Conservation (phyloP, 306 rosid species). For the Datisca glomerata region DNA sequence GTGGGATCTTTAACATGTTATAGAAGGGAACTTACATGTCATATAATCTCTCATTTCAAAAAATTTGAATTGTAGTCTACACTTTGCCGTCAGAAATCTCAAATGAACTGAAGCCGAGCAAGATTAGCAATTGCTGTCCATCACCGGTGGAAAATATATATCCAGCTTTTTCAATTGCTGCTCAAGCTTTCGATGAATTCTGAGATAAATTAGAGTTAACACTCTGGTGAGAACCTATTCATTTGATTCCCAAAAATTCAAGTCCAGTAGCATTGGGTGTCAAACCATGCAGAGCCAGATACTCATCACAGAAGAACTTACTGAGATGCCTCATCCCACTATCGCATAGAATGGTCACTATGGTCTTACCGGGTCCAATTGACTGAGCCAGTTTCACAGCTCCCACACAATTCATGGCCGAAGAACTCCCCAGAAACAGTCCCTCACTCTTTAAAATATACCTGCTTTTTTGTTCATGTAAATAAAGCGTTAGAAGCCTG, state of each 20-base stretch:
- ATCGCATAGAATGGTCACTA: slow-evolving; percentile 86
- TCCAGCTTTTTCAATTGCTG: no score
- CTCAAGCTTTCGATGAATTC: no score
- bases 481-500: neutral
- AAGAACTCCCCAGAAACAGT: slow-evolving; percentile 82
- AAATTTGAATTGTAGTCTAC: no score
- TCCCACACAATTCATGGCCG: slow-evolving; percentile 92
- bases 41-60: no score
- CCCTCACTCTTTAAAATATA: slow-evolving; percentile 77
- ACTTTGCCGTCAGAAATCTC: no score
- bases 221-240: no score
- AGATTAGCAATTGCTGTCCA: no score
- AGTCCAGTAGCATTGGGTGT: slow-evolving; percentile 60
- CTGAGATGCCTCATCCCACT: slow-evolving; percentile 95
- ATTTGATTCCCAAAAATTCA: slow-evolving; percentile 52
- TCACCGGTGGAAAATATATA: no score
- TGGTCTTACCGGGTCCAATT: slow-evolving; percentile 75
- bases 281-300: slow-evolving; percentile 52
- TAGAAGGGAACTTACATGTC: no score
- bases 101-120: no score
- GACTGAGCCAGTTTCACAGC: slow-evolving; percentile 70
- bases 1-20: no score
- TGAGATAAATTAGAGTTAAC: no score
- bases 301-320: slow-evolving; percentile 55
- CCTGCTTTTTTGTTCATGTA: slow-evolving; percentile 18